Evolutionary conservation across 768 basidiomycete species (phyloP).

Genomic region (Trametopsis cervina): DNA sequence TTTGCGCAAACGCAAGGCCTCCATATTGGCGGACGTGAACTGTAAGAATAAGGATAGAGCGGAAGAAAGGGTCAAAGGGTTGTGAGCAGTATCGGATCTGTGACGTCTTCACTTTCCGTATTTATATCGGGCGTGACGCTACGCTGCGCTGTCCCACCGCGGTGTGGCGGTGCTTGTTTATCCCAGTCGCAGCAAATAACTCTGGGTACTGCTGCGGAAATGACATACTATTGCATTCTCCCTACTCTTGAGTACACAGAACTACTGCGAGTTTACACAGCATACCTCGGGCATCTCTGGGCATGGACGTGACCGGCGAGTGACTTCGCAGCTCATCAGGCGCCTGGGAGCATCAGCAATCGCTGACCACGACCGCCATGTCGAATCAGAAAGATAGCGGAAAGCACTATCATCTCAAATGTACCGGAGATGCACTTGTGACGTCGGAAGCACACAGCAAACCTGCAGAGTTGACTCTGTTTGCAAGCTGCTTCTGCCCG

Average conservation of each 20-base stretch:
- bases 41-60: not conserved
- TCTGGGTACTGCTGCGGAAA: no score
- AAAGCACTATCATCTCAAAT: constrained; percentile 32
- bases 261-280: not conserved
- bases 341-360: no score
- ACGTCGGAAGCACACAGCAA: constrained; percentile 45
- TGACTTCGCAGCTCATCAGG: no score
- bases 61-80: not conserved
- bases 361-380: constrained; percentile 14
- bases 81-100: constrained; percentile 4
- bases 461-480: constrained; percentile 54
- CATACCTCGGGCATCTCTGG: not conserved
- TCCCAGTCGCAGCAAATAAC: not conserved
- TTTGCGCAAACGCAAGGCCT: constrained; percentile 80
- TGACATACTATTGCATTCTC: not conserved
- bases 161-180: constrained; percentile 1
- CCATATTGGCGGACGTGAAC: constrained; percentile 39
- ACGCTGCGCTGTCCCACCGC: not conserved
- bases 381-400: constrained; percentile 28
- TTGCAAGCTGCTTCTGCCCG: constrained; percentile 70
- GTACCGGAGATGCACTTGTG: constrained; percentile 45
- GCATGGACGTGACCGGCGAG: no score
- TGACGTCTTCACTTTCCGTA: constrained; percentile 3
- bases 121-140: not conserved
- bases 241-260: not conserved